Percentiles rank a stretch among this genome's conserved stretches.
Conservation (phyloP, 192 early-diverging fungal species). For the Pecoramyces ruminantium region DNA sequence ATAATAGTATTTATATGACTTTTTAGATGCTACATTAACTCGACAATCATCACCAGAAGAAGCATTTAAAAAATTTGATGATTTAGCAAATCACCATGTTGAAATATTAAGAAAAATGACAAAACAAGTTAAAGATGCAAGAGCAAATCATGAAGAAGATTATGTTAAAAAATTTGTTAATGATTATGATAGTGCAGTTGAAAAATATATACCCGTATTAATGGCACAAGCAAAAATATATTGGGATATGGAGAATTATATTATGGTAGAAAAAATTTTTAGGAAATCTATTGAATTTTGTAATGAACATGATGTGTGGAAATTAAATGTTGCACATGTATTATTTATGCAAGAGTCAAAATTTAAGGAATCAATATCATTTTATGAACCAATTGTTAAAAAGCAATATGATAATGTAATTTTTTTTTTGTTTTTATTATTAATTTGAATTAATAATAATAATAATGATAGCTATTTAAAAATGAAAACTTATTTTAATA, state of each 20-base stretch:
- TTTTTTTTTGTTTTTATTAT: too few species aligned
- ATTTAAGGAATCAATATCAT: constrained; percentile 49
- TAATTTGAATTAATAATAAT: too few species aligned
- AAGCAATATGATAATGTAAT: constrained; percentile 41
- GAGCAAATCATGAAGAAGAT: constrained; percentile 39
- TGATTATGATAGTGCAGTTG: constrained; percentile 40
- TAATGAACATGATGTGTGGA: constrained; percentile 49
- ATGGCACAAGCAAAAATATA: constrained; percentile 52
- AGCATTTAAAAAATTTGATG: constrained; percentile 40
- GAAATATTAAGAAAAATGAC: constrained; percentile 34
- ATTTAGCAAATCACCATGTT: constrained; percentile 32
- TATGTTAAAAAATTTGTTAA: constrained; percentile 27
- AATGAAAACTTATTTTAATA: background rate
- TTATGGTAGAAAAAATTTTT: constrained; percentile 45
- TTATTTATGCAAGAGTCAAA: constrained; percentile 50
- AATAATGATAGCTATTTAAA: too few species aligned
- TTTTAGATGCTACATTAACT: constrained; percentile 33
- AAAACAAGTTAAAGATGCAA: constrained; percentile 39
- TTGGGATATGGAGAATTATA: constrained; percentile 46
- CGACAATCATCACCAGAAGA: constrained; percentile 36
- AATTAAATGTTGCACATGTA: constrained; percentile 47
- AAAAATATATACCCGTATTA: constrained; percentile 38
- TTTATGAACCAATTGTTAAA: constrained; percentile 46
- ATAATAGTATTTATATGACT: constrained; percentile 30
- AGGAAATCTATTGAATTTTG: constrained; percentile 45